Evolutionary conservation across 1,139 yeast species (phyloP), one percentile per base, ranked within the genome.

Genomic region (Candida albicans): DNA sequence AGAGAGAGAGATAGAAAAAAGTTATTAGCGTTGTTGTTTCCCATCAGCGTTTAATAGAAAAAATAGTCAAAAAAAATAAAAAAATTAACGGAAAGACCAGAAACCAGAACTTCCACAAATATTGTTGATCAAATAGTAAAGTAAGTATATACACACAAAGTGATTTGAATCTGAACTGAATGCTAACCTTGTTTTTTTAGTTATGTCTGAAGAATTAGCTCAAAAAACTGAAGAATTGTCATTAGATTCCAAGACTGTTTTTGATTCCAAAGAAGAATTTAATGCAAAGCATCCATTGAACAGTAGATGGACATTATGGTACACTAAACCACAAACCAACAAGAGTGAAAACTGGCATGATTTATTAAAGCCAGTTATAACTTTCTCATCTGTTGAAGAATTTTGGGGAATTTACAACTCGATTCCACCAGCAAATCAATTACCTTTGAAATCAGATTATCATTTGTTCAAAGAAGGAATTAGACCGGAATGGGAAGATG

Each of bases 401-500:
- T 93, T 93, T 73, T 93, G 99, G 99, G 99, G 99, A 25, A 87
- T 91, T 54, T 88, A 83, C 75, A 93, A 93, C 70, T 87, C 96
- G 43, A 85, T 93, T 57, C 98, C 99, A 52, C 84, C 83, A 58
- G 96, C 96, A 44, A 81, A 84, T 54, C 96, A 90, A 64, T 79
- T 93, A 62, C 98, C 98, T 52, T 67, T 85, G 58, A 88, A 86
- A 68, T 87, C 97, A 11, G 99, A 95, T 68, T 93, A 93, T 72
- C 96, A 95, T 65, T 81, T 93, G 62, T 93, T 95, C 77, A 87
- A 93, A 71, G 87, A 87, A 63, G 96, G 93, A 45, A 83, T 95
- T 58, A 87, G 90, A 67, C 99, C 99, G 45, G 98, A 93, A 75
- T 93, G 99, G 99, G 99, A 93, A 76, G 98, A 93, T 68, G 76